phyloP scores from a whole-genome alignment of 495 filamentous ascomycete species.

The Trichoderma gamsii region DNA sequence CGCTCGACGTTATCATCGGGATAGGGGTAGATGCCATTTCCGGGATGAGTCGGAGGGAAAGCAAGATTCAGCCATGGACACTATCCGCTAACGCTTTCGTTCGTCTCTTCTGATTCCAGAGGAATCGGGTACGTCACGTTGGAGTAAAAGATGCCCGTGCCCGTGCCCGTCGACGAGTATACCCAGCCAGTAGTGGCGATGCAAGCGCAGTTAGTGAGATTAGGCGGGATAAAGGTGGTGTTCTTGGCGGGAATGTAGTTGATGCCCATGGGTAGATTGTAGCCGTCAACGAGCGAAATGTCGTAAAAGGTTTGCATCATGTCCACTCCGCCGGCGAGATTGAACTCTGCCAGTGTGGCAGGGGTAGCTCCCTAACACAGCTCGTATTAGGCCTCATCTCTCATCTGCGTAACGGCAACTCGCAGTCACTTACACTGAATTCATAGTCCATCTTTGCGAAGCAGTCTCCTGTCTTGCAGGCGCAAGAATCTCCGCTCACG shows the following conservation, averaged over 20 bases:
- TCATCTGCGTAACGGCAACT: neutral
- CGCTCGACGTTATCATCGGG: conserved; percentile 61
- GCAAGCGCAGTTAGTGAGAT: conserved; percentile 67
- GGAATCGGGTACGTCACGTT: conserved; percentile 58
- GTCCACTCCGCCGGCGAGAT: conserved; percentile 51
- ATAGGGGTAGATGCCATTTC: conserved; percentile 67
- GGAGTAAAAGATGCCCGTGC: conserved; percentile 37
- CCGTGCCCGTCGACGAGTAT: conserved; percentile 33
- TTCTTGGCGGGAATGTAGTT: conserved; percentile 52
- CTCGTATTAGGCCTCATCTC: conserved; percentile 16
- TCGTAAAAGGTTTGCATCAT: conserved; percentile 69
- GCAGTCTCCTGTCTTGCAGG: conserved; percentile 74
- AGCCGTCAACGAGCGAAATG: conserved; percentile 78
- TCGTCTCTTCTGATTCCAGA: conserved; percentile 48
- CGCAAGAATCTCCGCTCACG: conserved; percentile 51
- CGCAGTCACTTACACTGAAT: conserved; percentile 46
- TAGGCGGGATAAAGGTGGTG: conserved; percentile 56
- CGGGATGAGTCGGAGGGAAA: conserved; percentile 54
- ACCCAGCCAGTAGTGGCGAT: conserved; percentile 58
- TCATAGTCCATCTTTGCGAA: conserved; percentile 58
- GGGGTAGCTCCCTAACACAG: conserved; percentile 53
- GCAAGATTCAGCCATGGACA: conserved; percentile 72
- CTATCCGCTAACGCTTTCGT: conserved; percentile 52
- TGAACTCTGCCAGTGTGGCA: conserved; percentile 70
- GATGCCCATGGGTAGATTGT: conserved; percentile 70